Base-by-base conservation (phyloP, 768 basidiomycete species). In the Tulasnella sp. region DNA sequence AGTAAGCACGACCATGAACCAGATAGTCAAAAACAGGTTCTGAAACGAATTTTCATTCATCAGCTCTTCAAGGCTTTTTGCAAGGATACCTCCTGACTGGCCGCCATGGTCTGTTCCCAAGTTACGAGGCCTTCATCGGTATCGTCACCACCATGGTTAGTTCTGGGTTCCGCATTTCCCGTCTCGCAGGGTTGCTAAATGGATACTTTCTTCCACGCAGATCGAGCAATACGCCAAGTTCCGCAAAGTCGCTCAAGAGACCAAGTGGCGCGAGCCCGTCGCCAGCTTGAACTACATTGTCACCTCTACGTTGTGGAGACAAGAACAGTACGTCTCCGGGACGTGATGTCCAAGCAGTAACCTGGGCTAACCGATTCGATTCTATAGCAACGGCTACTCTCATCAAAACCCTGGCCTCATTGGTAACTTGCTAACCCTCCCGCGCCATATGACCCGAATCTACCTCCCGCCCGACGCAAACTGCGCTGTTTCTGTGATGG, bases 11-110 rank as follows among this genome's bases (percentile, higher is more conserved):
- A 24, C 68, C 46, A 14, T 58, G 10, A 7, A 34, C n/a, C n/a
- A n/a, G 18, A 27, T 31, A 34, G 9, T 4, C 0, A 77, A 36
- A 24, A 27, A 3, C 56, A 21, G 21, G n/a, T 14, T 6, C 24
- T 36, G n/a, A n/a, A 42, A 39, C 38, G 24, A 4, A 40, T 12
- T 21, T 31, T 58, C 16, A 1, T 62, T n/a, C 19, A 21, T 21
- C 71, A 81, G 80, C 93, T 14, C 93, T 93, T 82, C 93, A 96
- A 84, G 94, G 93, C 34, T 95, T 95, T 92, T 87, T 97, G 18
- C 94, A 98, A 85, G 95, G 96, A 2, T 97, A 97, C 85, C 95
- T 94, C 8, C 89, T 98, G 71, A 97, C 96, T 0, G 96, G 96
- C 40, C 84, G 87, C 36, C 84, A 85, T 0, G 95, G 90, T 18